phyloP scores from a whole-genome alignment of 2,329 filamentous ascomycete species.

The Hymenoscyphus salicellus region DNA sequence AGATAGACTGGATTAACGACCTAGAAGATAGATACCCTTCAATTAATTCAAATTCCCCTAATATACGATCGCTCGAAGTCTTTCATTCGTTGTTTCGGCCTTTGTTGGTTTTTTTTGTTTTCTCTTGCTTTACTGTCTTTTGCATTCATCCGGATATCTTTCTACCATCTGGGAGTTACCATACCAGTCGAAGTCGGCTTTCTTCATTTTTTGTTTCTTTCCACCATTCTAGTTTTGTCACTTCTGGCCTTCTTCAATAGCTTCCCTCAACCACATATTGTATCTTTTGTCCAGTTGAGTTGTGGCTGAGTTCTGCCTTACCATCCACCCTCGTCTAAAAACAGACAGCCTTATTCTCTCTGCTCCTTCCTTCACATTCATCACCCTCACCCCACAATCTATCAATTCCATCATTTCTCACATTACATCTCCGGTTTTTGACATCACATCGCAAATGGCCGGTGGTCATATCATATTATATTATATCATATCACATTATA shows the following conservation, averaged over 20 bases:
- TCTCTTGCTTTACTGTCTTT: neutral
- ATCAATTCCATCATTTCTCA: neutral
- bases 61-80: neutral
- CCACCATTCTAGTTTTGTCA: too few species aligned
- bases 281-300: too few species aligned
- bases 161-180: too few species aligned
- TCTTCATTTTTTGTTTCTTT: too few species aligned
- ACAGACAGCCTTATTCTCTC: neutral
- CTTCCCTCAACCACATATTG: too few species aligned
- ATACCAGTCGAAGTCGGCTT: too few species aligned
- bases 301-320: too few species aligned
- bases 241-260: too few species aligned
- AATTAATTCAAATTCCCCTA: neutral
- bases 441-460: neutral
- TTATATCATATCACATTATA: neutral
- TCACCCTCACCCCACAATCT: neutral
- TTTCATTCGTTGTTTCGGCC: neutral
- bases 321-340: neutral
- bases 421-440: neutral
- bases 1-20: constrained; percentile 29
- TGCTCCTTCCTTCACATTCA: too few species aligned
- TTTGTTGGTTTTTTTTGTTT: neutral
- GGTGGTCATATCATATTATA: neutral
- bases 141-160: too few species aligned
- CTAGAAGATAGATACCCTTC: neutral